Evolutionary conservation across 257 asterid genomes (phyloP), one percentile per base, ranked within the genome.

Genomic region (Parsonsia alboflavescens): DNA sequence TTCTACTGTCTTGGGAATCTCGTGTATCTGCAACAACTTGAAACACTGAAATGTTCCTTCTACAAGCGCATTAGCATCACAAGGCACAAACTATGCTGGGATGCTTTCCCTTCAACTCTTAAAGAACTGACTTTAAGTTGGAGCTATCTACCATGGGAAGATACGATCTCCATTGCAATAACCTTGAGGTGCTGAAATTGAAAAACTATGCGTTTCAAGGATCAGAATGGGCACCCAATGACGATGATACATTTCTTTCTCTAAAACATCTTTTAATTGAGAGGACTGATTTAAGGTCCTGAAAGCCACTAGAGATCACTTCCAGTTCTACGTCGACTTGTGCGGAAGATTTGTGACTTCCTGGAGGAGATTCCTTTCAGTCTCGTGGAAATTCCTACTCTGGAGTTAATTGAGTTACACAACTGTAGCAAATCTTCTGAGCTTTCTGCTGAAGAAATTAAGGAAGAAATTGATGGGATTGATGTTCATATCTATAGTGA

Each of bases 131-230:
- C 59, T 21, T 13, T 73, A 59, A 68, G 74, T 44, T 19, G 69
- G 59, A 75, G 74, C 10, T 44, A 68, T 21, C 36, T 68, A 10
- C 61, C 69, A 17, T 75, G 79, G 79, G 24, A 67, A 6, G 68
- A 56, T 17, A 75, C 68, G 49, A 6, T 44, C 7, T 26, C n/a
- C 7, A 45, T 76, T 30, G 68, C 74, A 9, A 26, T 1, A 76
- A 28, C 2, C 75, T 76, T 2, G 52, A 76, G 58, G 75, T 76
- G 11, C 75, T 76, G 11, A 76, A 76, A 36, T 33, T 76, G 41
- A 76, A 76, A 45, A 57, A 57, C 41, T 44, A 56, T 68, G 74
- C 74, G 56, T 76, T 76, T 30, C 74, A 52, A 24, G 79, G 79
- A 57, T 46, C 50, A 19, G 33, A 17, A 42, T 76, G 74, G 74